phyloP scores from a whole-genome alignment of 306 rosid species.

The Pterocarpus macrocarpus region DNA sequence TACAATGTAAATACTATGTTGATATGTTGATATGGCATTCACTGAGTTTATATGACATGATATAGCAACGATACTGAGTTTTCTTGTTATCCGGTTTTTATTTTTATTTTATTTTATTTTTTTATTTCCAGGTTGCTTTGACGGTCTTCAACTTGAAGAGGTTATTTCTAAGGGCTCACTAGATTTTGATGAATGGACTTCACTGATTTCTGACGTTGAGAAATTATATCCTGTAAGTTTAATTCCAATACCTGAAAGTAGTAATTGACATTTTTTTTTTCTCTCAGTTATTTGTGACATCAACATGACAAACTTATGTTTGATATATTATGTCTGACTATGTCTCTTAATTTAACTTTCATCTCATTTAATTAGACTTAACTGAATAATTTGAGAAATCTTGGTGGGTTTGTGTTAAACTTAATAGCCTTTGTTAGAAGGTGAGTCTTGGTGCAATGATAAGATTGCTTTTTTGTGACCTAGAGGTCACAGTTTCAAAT shows the following conservation, averaged over 20 bases:
- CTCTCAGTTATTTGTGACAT: conserved; percentile 3
- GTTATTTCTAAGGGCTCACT: conserved; percentile 55
- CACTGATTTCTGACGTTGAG: conserved; percentile 69
- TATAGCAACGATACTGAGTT: no score
- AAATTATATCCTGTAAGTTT: conserved; percentile 66
- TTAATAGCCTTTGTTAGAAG: no score
- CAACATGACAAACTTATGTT: conserved; percentile 2
- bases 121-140: conserved; percentile 63
- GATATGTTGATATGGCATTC: no score
- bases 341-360: background rate
- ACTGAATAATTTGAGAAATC: conserved; percentile 26
- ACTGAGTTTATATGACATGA: no score
- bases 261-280: conserved; percentile 18
- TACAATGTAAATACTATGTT: no score
- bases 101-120: background rate
- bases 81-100: no score
- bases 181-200: conserved; percentile 75
- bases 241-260: conserved; percentile 20
- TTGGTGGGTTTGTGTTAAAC: no score
- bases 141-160: conserved; percentile 55
- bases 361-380: conserved; percentile 6
- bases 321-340: background rate
- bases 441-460: no score
- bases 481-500: no score
- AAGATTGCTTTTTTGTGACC: no score